A percentile compares a stretch with the other conserved stretches of the same genome.
phyloP scores from a whole-genome alignment of 1,139 yeast genomes.

The Candida freyschussii region DNA sequence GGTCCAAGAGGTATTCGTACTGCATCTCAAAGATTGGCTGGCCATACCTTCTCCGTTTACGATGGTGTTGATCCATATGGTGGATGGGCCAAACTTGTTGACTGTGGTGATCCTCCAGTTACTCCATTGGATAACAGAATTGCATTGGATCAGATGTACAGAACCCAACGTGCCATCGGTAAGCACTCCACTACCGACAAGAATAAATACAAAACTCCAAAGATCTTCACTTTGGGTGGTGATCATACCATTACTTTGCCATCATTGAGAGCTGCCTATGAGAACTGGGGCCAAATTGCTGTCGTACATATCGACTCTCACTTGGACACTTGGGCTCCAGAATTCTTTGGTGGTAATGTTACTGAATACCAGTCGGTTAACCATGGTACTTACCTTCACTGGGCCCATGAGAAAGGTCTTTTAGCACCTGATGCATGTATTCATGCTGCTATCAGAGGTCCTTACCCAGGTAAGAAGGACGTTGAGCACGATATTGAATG shows the following conservation, averaged over 20 bases:
- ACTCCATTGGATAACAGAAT: constrained; percentile 55
- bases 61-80: constrained; percentile 49
- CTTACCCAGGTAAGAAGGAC: constrained; percentile 35
- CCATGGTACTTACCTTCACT: constrained; percentile 53
- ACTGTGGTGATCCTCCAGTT: constrained; percentile 58
- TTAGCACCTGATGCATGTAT: constrained; percentile 34
- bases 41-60: constrained; percentile 29
- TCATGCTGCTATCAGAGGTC: constrained; percentile 34
- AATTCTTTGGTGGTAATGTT: constrained; percentile 19
- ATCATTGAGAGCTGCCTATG: constrained; percentile 48
- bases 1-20: constrained; percentile 56
- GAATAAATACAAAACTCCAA: constrained; percentile 30
- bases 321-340: constrained; percentile 57
- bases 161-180: constrained; percentile 47
- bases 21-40: constrained; percentile 53
- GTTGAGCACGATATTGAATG: constrained; percentile 37
- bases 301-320: constrained; percentile 57
- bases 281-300: constrained; percentile 41
- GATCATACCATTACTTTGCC: constrained; percentile 55
- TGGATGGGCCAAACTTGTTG: constrained; percentile 50
- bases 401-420: constrained; percentile 55
- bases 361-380: constrained; percentile 43
- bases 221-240: constrained; percentile 51
- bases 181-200: constrained; percentile 30
- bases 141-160: constrained; percentile 51